Base-by-base conservation (phyloP, 148 eudicot genomes). In the Rheum nobile region DNA sequence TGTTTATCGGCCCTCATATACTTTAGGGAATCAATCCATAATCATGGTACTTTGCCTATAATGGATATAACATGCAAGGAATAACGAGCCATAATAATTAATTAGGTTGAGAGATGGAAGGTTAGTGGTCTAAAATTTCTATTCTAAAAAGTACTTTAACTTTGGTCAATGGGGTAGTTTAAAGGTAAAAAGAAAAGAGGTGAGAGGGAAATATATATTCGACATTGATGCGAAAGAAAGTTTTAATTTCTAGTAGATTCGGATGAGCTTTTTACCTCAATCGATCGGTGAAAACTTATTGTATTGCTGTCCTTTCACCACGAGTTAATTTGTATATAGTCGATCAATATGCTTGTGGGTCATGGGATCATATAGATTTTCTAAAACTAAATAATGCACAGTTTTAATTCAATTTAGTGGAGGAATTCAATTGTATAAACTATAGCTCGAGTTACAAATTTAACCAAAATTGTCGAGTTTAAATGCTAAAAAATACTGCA, bases 31-130 rank as follows among this genome's bases (percentile, higher is more conserved):
- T 55, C 12, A 2, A 28, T 28, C 1, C 9, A 26, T 13, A 29
- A 59, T 59, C 67, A 59, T 59, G 17, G 35, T 11, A 11, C 16
- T 24, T 28, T 59, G 34, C 35, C 26, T 4, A 59, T 59, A 59
- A 59, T 59, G 67, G 26, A 59, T 59, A 59, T 59, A 59, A 59
- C 67, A 59, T 59, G 67, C 34, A 59, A 29, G 67, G 63, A n/a
- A 10, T 1, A 8, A n/a, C n/a, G 9, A 55, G 17, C 34, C 35
- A 59, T 59, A 12, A 59, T 59, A 4, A 59, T 59, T 0, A n/a
- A 12, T 29, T 59, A 59, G 35, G 34, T 26, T 59, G 67, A 6
- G 67, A 59, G 34, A 59, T 26, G 67, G 67, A 59, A 59, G 67
- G 67, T 59, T 28, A 59, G 32, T 59, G 24, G 67, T 59, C 35